Evolutionary conservation across 2,329 filamentous ascomycete genomes (phyloP).

Genomic region (Orbilia ellipsospora): DNA sequence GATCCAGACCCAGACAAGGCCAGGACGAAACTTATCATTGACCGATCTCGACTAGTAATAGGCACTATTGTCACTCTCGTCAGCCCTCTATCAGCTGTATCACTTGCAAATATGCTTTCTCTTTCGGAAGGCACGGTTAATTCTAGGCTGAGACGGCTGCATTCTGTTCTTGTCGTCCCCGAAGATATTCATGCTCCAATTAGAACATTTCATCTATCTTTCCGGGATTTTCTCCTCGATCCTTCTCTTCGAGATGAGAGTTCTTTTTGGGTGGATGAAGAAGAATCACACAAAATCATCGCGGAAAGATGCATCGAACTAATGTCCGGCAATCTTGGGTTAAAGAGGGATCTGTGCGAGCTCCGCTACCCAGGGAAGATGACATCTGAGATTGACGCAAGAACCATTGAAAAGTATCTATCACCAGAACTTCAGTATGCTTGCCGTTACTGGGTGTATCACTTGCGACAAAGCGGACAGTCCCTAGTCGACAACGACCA

Average conservation of each 20-base stretch:
- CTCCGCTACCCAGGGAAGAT: conserved; percentile 3
- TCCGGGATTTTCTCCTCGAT: conserved; percentile 44
- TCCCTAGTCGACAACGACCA: conserved; percentile 58
- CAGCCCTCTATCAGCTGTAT: conserved; percentile 19
- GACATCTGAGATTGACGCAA: conserved; percentile 17
- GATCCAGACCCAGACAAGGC: too few species aligned
- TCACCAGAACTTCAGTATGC: conserved; percentile 58
- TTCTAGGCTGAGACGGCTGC: conserved; percentile 6
- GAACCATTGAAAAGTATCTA: conserved; percentile 12
- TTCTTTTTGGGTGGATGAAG: conserved; percentile 34
- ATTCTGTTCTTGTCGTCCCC: conserved; percentile 24
- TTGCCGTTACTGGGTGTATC: conserved; percentile 62
- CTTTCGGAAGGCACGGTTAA: conserved; percentile 5
- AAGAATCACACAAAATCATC: conserved; percentile 14
- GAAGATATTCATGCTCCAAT: conserved; percentile 13
- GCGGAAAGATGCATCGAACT: conserved; percentile 20
- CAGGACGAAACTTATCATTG: neutral
- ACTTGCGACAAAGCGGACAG: conserved; percentile 59
- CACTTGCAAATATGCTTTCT: conserved; percentile 11
- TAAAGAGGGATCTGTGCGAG: conserved; percentile 26
- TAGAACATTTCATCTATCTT: conserved; percentile 34
- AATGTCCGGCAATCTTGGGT: conserved; percentile 8
- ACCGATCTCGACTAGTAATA: conserved; percentile 19
- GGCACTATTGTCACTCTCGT: conserved; percentile 28
- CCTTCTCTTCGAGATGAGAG: neutral